phyloP scores from a whole-genome alignment of 495 filamentous ascomycete genomes.

The Tirmania nivea region DNA sequence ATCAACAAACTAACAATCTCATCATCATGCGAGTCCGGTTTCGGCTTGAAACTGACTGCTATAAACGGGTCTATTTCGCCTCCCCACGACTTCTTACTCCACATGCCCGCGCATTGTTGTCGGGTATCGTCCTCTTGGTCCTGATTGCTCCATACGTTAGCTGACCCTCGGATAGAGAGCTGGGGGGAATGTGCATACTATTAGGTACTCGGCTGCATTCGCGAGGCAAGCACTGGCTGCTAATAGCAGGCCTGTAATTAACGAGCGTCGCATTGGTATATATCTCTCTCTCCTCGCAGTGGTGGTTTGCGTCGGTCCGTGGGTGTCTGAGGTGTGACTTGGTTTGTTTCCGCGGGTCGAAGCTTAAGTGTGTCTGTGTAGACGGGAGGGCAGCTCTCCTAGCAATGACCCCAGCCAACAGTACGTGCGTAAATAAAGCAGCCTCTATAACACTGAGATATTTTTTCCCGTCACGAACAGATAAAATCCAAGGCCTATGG shows the following conservation, averaged over 20 bases:
- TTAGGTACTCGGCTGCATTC: conserved; percentile 14
- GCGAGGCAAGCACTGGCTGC: conserved; percentile 4
- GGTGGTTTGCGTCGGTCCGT: no score
- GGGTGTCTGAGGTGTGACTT: no score
- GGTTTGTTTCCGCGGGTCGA: no score
- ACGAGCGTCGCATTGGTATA: conserved; percentile 5
- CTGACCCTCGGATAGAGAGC: background rate
- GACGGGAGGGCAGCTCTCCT: no score
- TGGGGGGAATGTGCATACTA: conserved; percentile 10
- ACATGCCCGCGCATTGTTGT: conserved; percentile 95
- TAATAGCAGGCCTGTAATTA: conserved; percentile 10
- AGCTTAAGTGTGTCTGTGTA: no score
- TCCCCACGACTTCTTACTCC: conserved; percentile 73
- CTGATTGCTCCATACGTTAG: conserved; percentile 20
- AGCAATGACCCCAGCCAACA: no score
- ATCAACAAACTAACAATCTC: conserved; percentile 71
- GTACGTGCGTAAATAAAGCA: no score
- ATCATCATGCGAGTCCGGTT: conserved; percentile 30
- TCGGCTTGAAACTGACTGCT: conserved; percentile 50
- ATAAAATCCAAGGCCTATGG: no score
- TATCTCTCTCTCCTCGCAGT: no score
- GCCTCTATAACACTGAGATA: no score
- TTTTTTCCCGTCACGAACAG: no score
- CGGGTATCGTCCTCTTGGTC: conserved; percentile 52
- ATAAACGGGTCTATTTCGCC: conserved; percentile 79